Conservation (phyloP, 352 stramenopile species). For the Globisporangium canariense region DNA sequence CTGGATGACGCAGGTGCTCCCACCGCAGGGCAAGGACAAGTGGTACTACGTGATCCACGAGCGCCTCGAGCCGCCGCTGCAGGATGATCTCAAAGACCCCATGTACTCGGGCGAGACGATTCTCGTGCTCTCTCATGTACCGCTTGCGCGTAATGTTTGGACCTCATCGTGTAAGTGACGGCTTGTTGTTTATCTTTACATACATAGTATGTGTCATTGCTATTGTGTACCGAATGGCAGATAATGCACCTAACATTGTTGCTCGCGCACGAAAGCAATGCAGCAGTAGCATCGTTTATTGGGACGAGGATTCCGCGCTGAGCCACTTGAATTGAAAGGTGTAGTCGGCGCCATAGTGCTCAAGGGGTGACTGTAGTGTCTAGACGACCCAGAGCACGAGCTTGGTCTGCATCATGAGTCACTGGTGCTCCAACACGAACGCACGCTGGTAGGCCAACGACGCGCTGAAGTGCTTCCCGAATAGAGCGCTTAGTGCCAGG, state of each 20-base stretch:
- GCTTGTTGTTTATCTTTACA: no score
- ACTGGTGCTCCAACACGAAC: constrained; percentile 34
- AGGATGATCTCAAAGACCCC: constrained; percentile 56
- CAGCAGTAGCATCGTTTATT: background rate
- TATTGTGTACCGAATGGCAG: no score
- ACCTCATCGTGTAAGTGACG: constrained; percentile 23
- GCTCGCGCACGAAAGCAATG: no score
- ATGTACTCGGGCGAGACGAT: constrained; percentile 52
- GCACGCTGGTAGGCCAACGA: constrained; percentile 22
- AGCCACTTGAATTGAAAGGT: constrained; percentile 5
- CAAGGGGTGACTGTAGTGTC: constrained; percentile 24
- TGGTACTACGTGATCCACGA: constrained; percentile 79
- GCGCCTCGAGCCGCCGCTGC: constrained; percentile 46
- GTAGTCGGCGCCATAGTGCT: constrained; percentile 28
- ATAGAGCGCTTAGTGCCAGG: constrained; percentile 21
- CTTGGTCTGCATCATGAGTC: constrained; percentile 26
- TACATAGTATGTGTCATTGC: no score
- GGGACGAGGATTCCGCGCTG: background rate
- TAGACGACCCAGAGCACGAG: constrained; percentile 36
- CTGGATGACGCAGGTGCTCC: constrained; percentile 60
- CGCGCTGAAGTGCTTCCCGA: constrained; percentile 20
- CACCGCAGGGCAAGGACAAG: constrained; percentile 39
- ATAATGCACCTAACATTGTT: no score
- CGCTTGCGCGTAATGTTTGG: constrained; percentile 43
- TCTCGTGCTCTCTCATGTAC: constrained; percentile 54